A percentile compares a stretch with the other conserved stretches of the same genome.
Conservation (phyloP, 805 yeast genomes). For the Candida dajiaensis region DNA sequence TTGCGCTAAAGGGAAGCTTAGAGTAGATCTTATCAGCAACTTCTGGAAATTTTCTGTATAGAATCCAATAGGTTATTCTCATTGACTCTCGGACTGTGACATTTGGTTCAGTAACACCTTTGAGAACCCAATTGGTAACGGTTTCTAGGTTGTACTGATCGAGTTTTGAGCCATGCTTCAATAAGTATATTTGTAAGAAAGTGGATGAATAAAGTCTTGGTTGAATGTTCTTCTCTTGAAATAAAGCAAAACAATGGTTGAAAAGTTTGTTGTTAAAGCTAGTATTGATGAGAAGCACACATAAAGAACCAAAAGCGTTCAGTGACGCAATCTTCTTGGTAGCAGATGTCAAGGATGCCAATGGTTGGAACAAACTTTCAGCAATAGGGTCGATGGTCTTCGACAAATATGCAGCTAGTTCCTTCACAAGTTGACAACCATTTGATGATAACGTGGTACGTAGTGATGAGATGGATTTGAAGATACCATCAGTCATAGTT, state of each 20-base stretch:
- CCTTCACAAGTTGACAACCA: slow-evolving; percentile 75
- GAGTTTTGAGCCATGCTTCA: slow-evolving; percentile 40
- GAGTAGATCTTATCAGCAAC: slow-evolving; percentile 33
- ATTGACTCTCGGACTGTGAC: slow-evolving; percentile 73
- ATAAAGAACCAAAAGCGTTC: slow-evolving; percentile 31
- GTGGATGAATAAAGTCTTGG: slow-evolving; percentile 65
- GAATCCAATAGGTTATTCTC: slow-evolving; percentile 70
- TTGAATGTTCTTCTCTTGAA: slow-evolving; percentile 63
- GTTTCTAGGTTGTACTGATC: slow-evolving; percentile 31
- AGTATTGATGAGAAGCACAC: slow-evolving; percentile 51
- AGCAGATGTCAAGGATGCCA: slow-evolving; percentile 30
- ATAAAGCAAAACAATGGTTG: slow-evolving; percentile 41
- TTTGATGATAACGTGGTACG: slow-evolving; percentile 77
- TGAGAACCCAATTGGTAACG: slow-evolving; percentile 45
- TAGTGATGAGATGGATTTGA: slow-evolving; percentile 63
- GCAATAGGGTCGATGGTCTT: slow-evolving; percentile 26
- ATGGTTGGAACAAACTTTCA: slow-evolving; percentile 28
- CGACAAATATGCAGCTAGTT: slow-evolving; percentile 31
- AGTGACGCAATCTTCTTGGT: slow-evolving; percentile 31
- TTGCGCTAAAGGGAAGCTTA: slow-evolving; percentile 29
- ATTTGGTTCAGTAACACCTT: slow-evolving; percentile 72
- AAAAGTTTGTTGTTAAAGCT: slow-evolving; percentile 47
- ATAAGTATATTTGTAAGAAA: slow-evolving; percentile 61
- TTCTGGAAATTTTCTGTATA: slow-evolving; percentile 46
- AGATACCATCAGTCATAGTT: slow-evolving; percentile 49